Evolutionary conservation across 768 basidiomycete genomes (phyloP), one percentile per base, ranked within the genome.

Genomic region (Mycena metata): DNA sequence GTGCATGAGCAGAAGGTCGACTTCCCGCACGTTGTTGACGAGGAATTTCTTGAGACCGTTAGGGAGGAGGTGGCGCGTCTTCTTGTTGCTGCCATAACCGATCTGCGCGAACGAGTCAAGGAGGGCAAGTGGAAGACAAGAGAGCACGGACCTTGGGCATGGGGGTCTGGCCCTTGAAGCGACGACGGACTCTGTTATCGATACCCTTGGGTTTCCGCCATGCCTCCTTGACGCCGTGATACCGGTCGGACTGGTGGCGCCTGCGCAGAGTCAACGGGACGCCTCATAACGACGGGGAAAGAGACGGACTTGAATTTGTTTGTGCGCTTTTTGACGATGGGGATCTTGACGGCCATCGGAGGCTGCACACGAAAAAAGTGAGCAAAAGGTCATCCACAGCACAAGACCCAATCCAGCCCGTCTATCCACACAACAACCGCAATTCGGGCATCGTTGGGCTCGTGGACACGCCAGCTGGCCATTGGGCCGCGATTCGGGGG

Each of bases 161-260:
- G 72, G 96, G 88, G 65, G 89, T 88, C 81, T 97, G 96, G 62
- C 97, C 97, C 87, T 96, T 98, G 88, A 95, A 96, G 77, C 94
- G 91, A 74, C 94, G 90, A 80, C 96, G 88, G 76, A 98, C 96
- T 77, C 96, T 91, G 91, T 99, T 99, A 81, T 99, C 97, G 76
- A 98, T 99, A 95, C 97, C 98, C 91, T 99, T 99, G 74, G 98
- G 98, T 87, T 99, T 99, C 82, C 98, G 89, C 98, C 98, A 99
- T 87, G 94, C 87, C 86, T 98, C 96, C 89, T 97, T 97, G 74
- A 99, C 96, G 73, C 92, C 85, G 81, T 94, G 90, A 87, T 98
- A 99, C 79, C 97, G 93, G 85, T 99, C 97, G 56, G 96, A 97
- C 84, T 99, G 97, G 83, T 99, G 97, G 83, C 97, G 95, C 88